Evolutionary conservation across 768 basidiomycete genomes (phyloP).

Genomic region (Lactarius quietus): DNA sequence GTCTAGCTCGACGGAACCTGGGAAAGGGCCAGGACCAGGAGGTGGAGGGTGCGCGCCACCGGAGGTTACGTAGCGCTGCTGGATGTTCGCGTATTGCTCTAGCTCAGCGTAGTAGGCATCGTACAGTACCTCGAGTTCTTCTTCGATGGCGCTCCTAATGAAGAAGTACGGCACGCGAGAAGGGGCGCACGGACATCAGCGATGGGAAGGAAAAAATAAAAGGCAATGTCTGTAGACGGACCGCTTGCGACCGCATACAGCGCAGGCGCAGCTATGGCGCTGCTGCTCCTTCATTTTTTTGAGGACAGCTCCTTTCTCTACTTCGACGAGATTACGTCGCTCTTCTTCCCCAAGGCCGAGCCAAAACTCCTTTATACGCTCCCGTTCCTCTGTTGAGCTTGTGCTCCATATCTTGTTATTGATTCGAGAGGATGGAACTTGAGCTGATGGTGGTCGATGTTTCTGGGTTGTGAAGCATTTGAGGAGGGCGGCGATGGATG

Average conservation of each 20-base stretch:
- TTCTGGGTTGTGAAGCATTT: conserved; percentile 39
- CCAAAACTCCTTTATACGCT: conserved; percentile 99
- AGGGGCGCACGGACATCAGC: conserved; percentile 12
- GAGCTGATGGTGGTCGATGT: conserved; percentile 36
- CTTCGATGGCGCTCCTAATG: conserved; percentile 93
- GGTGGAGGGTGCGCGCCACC: conserved; percentile 88
- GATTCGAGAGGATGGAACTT: conserved; percentile 9
- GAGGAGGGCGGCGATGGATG: conserved; percentile 51
- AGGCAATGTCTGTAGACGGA: conserved; percentile 43
- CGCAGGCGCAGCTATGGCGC: conserved; percentile 92
- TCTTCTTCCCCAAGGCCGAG: conserved; percentile 89
- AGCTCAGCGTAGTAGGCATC: conserved; percentile 99
- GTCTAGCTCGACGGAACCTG: conserved; percentile 95
- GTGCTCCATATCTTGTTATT: conserved; percentile 94
- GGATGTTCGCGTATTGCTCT: conserved; percentile 97
- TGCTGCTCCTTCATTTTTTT: conserved; percentile 99
- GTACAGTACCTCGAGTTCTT: conserved; percentile 99
- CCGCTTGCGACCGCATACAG: conserved; percentile 97
- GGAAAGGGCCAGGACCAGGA: conserved; percentile 96
- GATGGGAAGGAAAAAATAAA: conserved; percentile 29
- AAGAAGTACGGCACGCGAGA: neutral
- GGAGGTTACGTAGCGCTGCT: conserved; percentile 91
- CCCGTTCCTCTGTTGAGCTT: conserved; percentile 86
- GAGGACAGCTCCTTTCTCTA: conserved; percentile 97
- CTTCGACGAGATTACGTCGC: conserved; percentile 86